Percentiles rank a stretch among this genome's conserved stretches.
phyloP scores from a whole-genome alignment of 1,284 basidiomycete genomes.

The Vanrija sp. region DNA sequence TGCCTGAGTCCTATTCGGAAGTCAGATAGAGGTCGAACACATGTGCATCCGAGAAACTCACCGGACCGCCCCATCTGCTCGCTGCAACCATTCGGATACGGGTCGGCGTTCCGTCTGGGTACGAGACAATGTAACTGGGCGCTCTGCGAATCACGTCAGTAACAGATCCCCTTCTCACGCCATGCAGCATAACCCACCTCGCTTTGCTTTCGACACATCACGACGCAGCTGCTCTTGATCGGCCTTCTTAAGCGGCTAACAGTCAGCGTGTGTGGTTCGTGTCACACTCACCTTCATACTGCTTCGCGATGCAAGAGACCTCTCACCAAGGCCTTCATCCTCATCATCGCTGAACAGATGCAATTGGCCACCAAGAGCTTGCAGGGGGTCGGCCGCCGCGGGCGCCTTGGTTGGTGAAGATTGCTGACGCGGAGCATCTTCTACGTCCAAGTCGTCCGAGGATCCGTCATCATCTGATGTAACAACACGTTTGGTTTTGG shows the following conservation, averaged over 20 bases:
- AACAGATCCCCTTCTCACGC: background rate
- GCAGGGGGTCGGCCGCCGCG: background rate
- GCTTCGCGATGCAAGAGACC: background rate
- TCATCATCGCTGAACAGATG: slow-evolving; percentile 10
- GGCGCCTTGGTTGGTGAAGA: background rate
- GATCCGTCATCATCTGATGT: background rate
- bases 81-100: slow-evolving; percentile 22
- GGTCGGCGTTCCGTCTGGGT: slow-evolving; percentile 18
- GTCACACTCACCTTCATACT: slow-evolving; percentile 3
- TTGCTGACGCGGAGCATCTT: background rate
- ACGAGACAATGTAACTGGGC: slow-evolving; percentile 13
- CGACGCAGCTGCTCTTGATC: slow-evolving; percentile 24
- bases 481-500: background rate
- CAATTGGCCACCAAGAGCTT: background rate
- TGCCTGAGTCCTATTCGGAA: background rate
- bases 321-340: background rate
- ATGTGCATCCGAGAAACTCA: background rate
- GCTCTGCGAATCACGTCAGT: slow-evolving; percentile 17
- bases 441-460: background rate
- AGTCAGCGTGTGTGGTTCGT: background rate
- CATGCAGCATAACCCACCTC: slow-evolving; percentile 19
- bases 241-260: slow-evolving; percentile 29
- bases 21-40: background rate
- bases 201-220: slow-evolving; percentile 27
- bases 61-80: background rate